Evolutionary conservation across 1,139 yeast species (phyloP).

Genomic region (Kodamaea plutei): DNA sequence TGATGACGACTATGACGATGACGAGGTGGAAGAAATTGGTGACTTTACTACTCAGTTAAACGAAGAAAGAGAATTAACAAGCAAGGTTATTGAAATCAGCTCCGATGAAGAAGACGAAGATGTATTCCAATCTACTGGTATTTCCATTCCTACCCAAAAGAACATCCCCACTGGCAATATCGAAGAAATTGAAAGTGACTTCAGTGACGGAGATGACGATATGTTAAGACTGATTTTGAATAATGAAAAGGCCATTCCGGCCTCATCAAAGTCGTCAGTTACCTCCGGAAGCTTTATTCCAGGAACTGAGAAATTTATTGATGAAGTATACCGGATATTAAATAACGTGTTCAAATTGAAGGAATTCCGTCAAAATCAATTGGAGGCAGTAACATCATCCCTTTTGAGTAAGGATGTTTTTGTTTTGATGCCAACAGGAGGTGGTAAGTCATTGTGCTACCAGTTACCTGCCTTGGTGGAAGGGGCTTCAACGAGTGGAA

Average conservation of each 20-base stretch:
- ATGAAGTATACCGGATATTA: conserved; percentile 60
- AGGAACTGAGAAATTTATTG: conserved; percentile 34
- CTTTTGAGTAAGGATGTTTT: conserved; percentile 81
- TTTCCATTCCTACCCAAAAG: conserved; percentile 1
- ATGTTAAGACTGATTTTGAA: conserved; percentile 25
- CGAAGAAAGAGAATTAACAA: conserved; percentile 38
- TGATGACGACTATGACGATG: conserved; percentile 18
- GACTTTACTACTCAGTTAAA: conserved; percentile 41
- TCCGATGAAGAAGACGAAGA: conserved; percentile 32
- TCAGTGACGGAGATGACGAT: conserved; percentile 36
- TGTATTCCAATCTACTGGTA: background rate
- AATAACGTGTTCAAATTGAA: conserved; percentile 57
- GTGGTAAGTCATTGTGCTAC: conserved; percentile 95
- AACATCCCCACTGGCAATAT: conserved; percentile 5
- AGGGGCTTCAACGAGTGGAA: conserved; percentile 72
- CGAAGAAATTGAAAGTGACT: conserved; percentile 21
- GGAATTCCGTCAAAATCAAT: conserved; percentile 77
- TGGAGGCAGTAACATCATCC: conserved; percentile 82
- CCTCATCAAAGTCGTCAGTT: conserved; percentile 4
- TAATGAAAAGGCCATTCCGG: conserved; percentile 12
- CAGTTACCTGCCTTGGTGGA: conserved; percentile 87
- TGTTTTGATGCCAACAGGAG: conserved; percentile 98
- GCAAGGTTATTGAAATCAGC: conserved; percentile 28
- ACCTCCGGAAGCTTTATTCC: conserved; percentile 15
- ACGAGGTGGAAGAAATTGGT: conserved; percentile 25